phyloP scores from a whole-genome alignment of 2,329 filamentous ascomycete genomes.

The Pseudopithomyces maydicus region DNA sequence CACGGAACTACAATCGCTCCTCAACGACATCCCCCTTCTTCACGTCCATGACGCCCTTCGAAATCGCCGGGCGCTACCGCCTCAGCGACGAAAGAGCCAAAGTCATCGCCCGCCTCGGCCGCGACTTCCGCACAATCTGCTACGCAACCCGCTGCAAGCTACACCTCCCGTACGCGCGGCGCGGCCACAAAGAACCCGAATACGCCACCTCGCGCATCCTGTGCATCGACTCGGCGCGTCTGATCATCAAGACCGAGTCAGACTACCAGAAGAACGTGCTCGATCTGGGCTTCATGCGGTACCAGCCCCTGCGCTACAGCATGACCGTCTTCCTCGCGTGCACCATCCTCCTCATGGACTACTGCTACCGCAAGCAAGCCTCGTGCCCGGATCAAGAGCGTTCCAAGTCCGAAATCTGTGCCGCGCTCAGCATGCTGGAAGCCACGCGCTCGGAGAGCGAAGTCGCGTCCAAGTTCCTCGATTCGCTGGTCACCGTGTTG shows the following conservation, averaged over 20 bases:
- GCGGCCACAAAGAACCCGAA: slow-evolving; percentile 24
- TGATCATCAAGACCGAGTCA: slow-evolving; percentile 32
- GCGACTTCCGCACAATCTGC: slow-evolving; percentile 40
- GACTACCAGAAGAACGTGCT: background rate
- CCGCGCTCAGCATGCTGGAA: slow-evolving; percentile 43
- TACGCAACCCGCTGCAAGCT: slow-evolving; percentile 45
- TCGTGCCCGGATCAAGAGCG: slow-evolving; percentile 30
- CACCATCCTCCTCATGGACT: slow-evolving; percentile 47
- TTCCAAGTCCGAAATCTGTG: slow-evolving; percentile 36
- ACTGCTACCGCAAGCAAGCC: slow-evolving; percentile 35
- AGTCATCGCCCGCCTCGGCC: slow-evolving; percentile 36
- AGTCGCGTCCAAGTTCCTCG: slow-evolving; percentile 34
- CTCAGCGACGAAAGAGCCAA: slow-evolving; percentile 9
- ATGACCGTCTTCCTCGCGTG: slow-evolving; percentile 43
- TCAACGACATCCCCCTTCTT: slow-evolving; percentile 44
- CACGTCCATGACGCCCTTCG: slow-evolving; percentile 26
- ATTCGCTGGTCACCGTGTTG: slow-evolving; percentile 39
- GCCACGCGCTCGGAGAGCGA: slow-evolving; percentile 34
- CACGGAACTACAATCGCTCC: slow-evolving; percentile 29
- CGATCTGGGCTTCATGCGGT: slow-evolving; percentile 16
- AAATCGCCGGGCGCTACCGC: slow-evolving; percentile 9
- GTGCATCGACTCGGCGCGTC: slow-evolving; percentile 41
- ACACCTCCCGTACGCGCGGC: slow-evolving; percentile 42
- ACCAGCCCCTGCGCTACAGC: slow-evolving; percentile 27
- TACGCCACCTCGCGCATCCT: slow-evolving; percentile 43